phyloP scores from a whole-genome alignment of 2,329 filamentous ascomycete genomes.

The Rosellinia necatrix region DNA sequence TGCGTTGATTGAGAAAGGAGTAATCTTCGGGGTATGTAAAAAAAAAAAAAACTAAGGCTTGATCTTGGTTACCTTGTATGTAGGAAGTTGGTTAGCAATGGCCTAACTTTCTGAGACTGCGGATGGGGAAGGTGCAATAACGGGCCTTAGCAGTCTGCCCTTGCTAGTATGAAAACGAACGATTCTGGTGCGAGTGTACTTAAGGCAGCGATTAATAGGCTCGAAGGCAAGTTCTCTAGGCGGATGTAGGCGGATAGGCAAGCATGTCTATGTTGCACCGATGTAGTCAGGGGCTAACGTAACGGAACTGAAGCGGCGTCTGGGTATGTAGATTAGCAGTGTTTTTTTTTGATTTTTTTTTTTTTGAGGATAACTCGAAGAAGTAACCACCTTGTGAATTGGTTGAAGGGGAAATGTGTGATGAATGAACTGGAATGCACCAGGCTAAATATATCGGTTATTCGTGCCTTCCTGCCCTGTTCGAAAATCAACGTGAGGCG shows the following conservation, averaged over 20 bases:
- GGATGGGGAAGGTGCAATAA: not conserved
- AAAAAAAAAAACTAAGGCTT: not conserved
- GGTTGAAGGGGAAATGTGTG: not conserved
- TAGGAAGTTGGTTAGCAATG: not conserved
- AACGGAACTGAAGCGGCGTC: no score
- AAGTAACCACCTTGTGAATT: not conserved
- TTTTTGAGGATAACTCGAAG: not conserved
- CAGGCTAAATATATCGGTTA: not conserved
- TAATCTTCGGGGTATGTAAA: not conserved
- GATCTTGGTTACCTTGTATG: not conserved
- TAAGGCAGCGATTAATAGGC: not conserved
- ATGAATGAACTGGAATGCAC: no score
- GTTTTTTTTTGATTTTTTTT: no score
- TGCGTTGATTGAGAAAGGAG: not conserved
- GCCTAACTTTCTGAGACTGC: no score
- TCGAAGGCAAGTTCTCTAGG: not conserved
- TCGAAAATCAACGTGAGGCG: no score
- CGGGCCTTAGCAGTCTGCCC: not conserved
- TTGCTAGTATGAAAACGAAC: not conserved
- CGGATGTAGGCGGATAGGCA: not conserved
- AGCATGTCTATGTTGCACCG: no score
- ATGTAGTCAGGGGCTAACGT: no score
- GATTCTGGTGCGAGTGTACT: not conserved
- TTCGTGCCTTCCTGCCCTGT: not conserved
- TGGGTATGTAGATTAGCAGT: no score